These are phyloP conservation scores for Bromus sterilis DNA, from an alignment of 176 grass and related monocot genomes.

Conservation along the genomic window DNA sequence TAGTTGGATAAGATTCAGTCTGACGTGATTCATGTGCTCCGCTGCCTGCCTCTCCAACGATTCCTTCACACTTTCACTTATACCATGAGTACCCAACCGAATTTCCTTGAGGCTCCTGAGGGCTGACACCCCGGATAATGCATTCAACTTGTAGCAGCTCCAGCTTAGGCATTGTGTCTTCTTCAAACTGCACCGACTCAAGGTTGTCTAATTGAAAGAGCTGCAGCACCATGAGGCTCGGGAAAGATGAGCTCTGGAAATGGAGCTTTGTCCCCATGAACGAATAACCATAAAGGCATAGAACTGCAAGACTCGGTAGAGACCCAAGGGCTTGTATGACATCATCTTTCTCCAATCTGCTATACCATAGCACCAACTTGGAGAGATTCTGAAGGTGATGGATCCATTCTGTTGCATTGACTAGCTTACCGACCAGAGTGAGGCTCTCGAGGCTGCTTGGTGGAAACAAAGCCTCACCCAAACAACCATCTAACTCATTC, in stretches of 20 bases:
- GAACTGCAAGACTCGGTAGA: slow-evolving; percentile 1
- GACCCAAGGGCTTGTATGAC: too few relatives aligned
- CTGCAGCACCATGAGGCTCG: neutral
- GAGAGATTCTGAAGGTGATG: neutral
- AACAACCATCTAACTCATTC: neutral
- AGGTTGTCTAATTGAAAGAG: rapidly evolving
- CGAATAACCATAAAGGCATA: rapidly evolving
- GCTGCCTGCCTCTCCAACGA: too few relatives aligned
- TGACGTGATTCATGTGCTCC: too few relatives aligned
- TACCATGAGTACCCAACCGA: too few relatives aligned
- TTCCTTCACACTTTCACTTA: too few relatives aligned
- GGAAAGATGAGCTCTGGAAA: neutral
- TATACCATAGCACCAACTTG: neutral
- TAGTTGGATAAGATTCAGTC: too few relatives aligned
- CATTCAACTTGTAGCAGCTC: neutral
- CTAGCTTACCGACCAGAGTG: neutral
- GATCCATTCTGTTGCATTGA: neutral
- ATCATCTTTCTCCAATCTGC: rapidly evolving
- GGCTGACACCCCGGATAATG: neutral
- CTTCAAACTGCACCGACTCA: neutral
- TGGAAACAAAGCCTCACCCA: neutral
- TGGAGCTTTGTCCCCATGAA: too few relatives aligned
- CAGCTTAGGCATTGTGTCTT: neutral
- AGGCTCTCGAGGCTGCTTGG: neutral
- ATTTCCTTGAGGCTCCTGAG: too few relatives aligned